phyloP scores from a whole-genome alignment of 176 grass and related monocot genomes.

The Saccharum spontaneum region DNA sequence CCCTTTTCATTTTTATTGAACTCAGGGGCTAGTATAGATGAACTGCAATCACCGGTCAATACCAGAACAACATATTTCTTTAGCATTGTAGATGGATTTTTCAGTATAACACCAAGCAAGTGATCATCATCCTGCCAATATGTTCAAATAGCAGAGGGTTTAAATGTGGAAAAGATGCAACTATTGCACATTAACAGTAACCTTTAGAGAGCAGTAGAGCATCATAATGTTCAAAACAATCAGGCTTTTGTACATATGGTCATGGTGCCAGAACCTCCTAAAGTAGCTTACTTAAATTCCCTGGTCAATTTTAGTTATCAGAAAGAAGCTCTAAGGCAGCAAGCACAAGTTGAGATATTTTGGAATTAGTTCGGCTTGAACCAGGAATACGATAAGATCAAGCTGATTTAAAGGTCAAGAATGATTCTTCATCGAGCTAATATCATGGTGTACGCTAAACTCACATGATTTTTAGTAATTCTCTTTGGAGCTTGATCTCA shows the following conservation, averaged over 20 bases:
- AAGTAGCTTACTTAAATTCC: slow-evolving; percentile 6
- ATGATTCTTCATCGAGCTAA: not conserved
- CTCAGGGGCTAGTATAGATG: slow-evolving; percentile 41
- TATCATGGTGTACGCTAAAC: slow-evolving; percentile 1
- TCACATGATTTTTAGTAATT: slow-evolving; percentile 10
- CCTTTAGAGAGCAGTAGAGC: not conserved
- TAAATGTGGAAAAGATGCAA: slow-evolving; percentile 25
- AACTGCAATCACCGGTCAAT: slow-evolving; percentile 61
- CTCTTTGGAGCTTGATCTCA: not conserved
- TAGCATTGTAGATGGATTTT: slow-evolving; percentile 59
- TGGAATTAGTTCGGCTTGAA: not conserved
- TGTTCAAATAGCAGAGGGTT: slow-evolving; percentile 12
- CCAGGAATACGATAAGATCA: not conserved
- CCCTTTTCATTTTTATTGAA: slow-evolving; percentile 56
- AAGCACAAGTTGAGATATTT: not conserved
- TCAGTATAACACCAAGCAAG: slow-evolving; percentile 80
- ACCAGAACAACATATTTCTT: slow-evolving; percentile 81
- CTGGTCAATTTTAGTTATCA: not conserved
- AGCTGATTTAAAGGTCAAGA: not conserved
- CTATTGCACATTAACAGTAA: slow-evolving; percentile 13
- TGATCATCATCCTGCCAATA: slow-evolving; percentile 86
- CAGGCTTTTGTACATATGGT: not conserved
- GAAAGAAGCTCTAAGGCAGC: slow-evolving; percentile 6
- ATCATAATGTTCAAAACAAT: not conserved
- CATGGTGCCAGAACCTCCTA: not conserved